Evolutionary conservation across 495 filamentous ascomycete genomes (phyloP).

Genomic region (Neurospora sp.): DNA sequence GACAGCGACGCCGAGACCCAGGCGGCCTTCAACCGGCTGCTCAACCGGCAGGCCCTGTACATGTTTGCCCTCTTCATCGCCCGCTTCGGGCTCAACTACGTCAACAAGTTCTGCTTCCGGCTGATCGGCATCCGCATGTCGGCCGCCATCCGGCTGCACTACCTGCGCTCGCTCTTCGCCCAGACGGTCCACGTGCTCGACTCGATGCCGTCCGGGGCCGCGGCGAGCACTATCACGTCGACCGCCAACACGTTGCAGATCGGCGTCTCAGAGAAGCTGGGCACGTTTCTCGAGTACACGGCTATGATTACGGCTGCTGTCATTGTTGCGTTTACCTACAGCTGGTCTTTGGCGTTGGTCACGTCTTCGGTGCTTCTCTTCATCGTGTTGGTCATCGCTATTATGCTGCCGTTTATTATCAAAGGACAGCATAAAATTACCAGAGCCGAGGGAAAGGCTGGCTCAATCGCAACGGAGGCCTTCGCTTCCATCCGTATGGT

Average conservation of each 20-base stretch:
- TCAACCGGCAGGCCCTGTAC: constrained; percentile 22
- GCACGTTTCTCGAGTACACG: constrained; percentile 42
- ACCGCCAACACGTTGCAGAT: constrained; percentile 50
- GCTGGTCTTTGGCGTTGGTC: constrained; percentile 47
- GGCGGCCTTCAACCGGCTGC: constrained; percentile 6
- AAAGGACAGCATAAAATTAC: constrained; percentile 35
- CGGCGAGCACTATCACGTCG: constrained; percentile 47
- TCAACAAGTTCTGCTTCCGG: constrained; percentile 40
- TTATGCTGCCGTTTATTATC: constrained; percentile 49
- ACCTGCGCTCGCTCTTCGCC: constrained; percentile 41
- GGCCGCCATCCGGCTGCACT: constrained; percentile 41
- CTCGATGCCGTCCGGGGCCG: constrained; percentile 42
- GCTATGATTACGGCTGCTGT: constrained; percentile 51
- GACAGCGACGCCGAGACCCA: background rate
- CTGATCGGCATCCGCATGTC: constrained; percentile 43
- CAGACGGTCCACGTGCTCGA: constrained; percentile 49
- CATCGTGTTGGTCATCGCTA: constrained; percentile 41
- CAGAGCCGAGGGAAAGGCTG: constrained; percentile 40
- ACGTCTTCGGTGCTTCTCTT: constrained; percentile 49
- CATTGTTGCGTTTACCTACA: constrained; percentile 48
- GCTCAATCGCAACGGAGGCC: constrained; percentile 48
- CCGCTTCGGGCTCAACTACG: constrained; percentile 34
- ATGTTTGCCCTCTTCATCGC: constrained; percentile 34
- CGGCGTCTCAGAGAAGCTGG: constrained; percentile 56
- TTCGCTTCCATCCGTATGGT: constrained; percentile 49